Conservation (phyloP, 441 rosid genomes). For the Populus hybrid region DNA sequence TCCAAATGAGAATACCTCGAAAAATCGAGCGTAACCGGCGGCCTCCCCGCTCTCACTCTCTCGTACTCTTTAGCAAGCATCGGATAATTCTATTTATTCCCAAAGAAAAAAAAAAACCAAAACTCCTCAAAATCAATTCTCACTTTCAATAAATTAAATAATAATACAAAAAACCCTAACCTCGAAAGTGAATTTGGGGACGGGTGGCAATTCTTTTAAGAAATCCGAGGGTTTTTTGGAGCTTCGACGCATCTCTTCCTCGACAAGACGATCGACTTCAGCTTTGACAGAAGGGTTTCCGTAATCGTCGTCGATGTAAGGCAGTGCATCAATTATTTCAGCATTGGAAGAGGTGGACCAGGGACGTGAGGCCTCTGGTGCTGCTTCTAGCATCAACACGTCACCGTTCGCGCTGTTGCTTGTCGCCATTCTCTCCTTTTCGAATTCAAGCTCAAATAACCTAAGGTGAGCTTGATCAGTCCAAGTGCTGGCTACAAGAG, state of each 20-base stretch:
- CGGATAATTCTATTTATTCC: slow-evolving; percentile 60
- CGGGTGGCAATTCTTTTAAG: slow-evolving; percentile 74
- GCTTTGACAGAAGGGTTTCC: slow-evolving; percentile 63
- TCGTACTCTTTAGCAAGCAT: slow-evolving; percentile 85
- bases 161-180: slow-evolving; percentile 13
- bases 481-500: not conserved
- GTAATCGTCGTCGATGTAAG: slow-evolving; percentile 96
- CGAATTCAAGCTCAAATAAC: not conserved
- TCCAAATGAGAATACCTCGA: slow-evolving; percentile 69
- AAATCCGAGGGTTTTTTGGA: slow-evolving; percentile 84
- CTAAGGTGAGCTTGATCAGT: not conserved
- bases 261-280: slow-evolving; percentile 85
- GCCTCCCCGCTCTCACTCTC: slow-evolving; percentile 91
- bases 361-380: slow-evolving; percentile 59
- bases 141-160: not conserved
- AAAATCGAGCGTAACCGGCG: slow-evolving; percentile 72
- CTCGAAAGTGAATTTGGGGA: slow-evolving; percentile 52
- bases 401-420: slow-evolving; percentile 39
- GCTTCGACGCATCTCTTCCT: slow-evolving; percentile 96
- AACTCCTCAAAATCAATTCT: not conserved
- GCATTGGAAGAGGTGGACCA: slow-evolving; percentile 67
- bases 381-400: slow-evolving; percentile 78
- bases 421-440: slow-evolving; percentile 30
- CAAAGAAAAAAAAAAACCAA: not conserved
- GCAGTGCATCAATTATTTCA: slow-evolving; percentile 82